phyloP scores from a whole-genome alignment of 2,329 filamentous ascomycete species.

The Boeremia lycopersici region DNA sequence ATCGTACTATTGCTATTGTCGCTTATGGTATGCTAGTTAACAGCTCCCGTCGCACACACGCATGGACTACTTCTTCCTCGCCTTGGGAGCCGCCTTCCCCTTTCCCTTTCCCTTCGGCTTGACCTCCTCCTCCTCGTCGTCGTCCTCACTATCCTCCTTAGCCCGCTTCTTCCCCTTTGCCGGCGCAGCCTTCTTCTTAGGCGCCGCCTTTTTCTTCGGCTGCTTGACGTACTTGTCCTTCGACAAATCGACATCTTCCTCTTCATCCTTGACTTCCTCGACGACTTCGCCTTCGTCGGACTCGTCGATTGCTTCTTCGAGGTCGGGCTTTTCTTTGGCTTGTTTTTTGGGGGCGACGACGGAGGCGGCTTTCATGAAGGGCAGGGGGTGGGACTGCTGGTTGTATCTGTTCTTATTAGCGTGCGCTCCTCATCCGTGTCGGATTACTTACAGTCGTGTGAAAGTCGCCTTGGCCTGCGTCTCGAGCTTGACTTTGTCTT shows the following conservation, averaged over 20 bases:
- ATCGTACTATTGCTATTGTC: too few relatives aligned
- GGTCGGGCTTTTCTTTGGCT: slow-evolving; percentile 79
- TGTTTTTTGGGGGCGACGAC: slow-evolving; percentile 74
- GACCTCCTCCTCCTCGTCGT: slow-evolving; percentile 52
- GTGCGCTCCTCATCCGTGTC: background rate
- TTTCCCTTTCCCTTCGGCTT: slow-evolving; percentile 57
- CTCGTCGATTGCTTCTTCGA: slow-evolving; percentile 95
- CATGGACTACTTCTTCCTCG: slow-evolving; percentile 30
- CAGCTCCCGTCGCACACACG: background rate
- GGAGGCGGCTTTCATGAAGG: slow-evolving; percentile 92
- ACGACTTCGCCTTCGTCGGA: slow-evolving; percentile 69
- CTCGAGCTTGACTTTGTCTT: slow-evolving; percentile 77
- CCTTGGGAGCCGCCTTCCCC: slow-evolving; percentile 33
- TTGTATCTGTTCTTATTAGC: slow-evolving; percentile 72
- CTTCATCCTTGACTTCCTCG: slow-evolving; percentile 61
- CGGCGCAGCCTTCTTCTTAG: slow-evolving; percentile 54
- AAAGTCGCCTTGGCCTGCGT: slow-evolving; percentile 86
- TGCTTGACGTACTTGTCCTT: slow-evolving; percentile 97
- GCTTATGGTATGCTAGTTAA: too few relatives aligned
- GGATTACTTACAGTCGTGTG: slow-evolving; percentile 74
- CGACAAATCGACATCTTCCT: slow-evolving; percentile 80
- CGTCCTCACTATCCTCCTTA: slow-evolving; percentile 43
- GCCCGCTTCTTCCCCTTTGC: slow-evolving; percentile 49
- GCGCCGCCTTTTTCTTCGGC: slow-evolving; percentile 73
- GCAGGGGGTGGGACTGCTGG: slow-evolving; percentile 80